Conservation (phyloP, 768 basidiomycete species). For the Lyophyllum atratum region DNA sequence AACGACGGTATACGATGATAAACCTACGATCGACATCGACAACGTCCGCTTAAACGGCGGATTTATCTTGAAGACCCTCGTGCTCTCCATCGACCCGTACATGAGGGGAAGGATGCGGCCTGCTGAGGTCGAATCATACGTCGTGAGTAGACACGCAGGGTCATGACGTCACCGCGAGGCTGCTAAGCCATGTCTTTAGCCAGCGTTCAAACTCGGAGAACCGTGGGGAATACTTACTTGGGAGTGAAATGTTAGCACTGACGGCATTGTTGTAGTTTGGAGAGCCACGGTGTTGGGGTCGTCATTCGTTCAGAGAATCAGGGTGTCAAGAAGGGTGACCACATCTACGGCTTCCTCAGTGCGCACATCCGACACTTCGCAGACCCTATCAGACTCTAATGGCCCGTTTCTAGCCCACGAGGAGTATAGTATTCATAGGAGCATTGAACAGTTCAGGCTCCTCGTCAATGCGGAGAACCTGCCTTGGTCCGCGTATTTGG, state of each 20-base stretch:
- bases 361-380: conserved; percentile 5
- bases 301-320: conserved; percentile 42
- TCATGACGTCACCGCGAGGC: background rate
- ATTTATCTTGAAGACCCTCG: conserved; percentile 51
- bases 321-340: conserved; percentile 36
- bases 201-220: conserved; percentile 33
- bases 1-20: conserved; percentile 46
- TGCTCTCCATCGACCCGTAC: conserved; percentile 46
- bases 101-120: conserved; percentile 40
- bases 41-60: conserved; percentile 46
- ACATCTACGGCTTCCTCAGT: conserved; percentile 39
- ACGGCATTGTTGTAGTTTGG: conserved; percentile 19
- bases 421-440: conserved; percentile 37
- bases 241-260: background rate
- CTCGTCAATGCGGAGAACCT: conserved; percentile 44
- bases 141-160: conserved; percentile 20
- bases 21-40: conserved; percentile 50
- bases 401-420: conserved; percentile 33
- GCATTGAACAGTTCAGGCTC: conserved; percentile 22
- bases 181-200: conserved; percentile 5
- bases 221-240: conserved; percentile 33
- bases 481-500: conserved; percentile 51
- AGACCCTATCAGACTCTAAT: background rate
- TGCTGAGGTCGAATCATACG: conserved; percentile 26
- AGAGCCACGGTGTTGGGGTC: conserved; percentile 40